Base-by-base conservation (phyloP, 1,139 yeast species). In the Hyphopichia wangnamkhiaoensis region DNA sequence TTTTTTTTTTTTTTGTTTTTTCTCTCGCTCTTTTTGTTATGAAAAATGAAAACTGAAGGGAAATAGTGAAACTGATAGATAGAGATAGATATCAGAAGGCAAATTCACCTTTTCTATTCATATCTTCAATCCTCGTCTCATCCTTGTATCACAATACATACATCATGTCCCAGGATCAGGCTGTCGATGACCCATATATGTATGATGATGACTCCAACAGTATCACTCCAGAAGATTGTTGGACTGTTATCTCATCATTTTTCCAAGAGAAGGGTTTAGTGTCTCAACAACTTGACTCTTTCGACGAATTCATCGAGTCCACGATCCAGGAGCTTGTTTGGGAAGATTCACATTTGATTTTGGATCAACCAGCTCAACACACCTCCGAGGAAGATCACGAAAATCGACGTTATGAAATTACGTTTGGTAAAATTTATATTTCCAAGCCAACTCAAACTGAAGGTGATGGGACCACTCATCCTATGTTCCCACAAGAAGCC, bases 401-500 rank as follows among this genome's bases (percentile, higher is more conserved):
- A 53, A 90, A 88, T 64, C 84, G 90, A 65, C 81, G 97, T 49
- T 94, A 89, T 59, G 98, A 91, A 65, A 93, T 94, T 58, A 82
- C 91, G 21, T 94, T 94, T 67, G 99, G 98, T 48, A 94, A 93
- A 64, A 93, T 94, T 56, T 94, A 88, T 64, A 82, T 94, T 52
- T 90, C 98, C 30, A 88, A 93, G 56, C 98, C 99, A 31, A 89
- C 96, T 37, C 96, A 93, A 80, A 94, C 98, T 16, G 99, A 94
- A 71, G 96, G 98, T 24, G 99, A 94, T 68, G 99, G 99, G 71
- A 90, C 96, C 24, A 91, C 98, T n/a, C 94, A 90, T 56, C 95
- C 96, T 14, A 83, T 94, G 85, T 88, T 88, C 62, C 98, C 99
- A 9, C 98, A 94, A 65, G 99, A 94, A 64, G 98, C 98, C 7